Evolutionary conservation across 2,329 filamentous ascomycete species (phyloP), one percentile per base, ranked within the genome.

Genomic region (Xylogone sp.): DNA sequence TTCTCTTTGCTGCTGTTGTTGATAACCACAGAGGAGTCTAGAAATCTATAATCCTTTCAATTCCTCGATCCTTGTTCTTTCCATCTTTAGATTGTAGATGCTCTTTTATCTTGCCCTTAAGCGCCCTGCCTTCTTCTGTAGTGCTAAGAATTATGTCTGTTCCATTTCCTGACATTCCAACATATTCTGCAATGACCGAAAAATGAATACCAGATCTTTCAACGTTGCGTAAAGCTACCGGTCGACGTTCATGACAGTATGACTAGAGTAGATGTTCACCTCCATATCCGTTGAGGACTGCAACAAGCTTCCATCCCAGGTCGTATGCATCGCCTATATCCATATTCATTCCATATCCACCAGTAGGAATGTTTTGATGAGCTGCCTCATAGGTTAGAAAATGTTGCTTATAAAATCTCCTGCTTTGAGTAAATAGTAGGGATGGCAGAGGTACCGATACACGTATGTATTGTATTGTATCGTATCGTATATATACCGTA

Each of bases 321-420:
- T 62, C 61, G 21, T 66, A 53, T 10, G 62, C 61, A 43, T 69
- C 67, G 1, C 60, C 61, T 8, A 68, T 56, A 2, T 62, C 67
- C 2, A 58, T 65, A 53, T 69, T 69, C 62, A 69, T 63, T 4
- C 67, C 65, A 47, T 68, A 65, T 0, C 65, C 65, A 10, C 67
- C 66, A 10, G 59, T 59, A 0, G 67, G 65, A 2, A 62, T 62
- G 44, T 64, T 64, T 2, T 62, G 59, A 29, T 69, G 67, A 9
- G 64, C 66, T 39, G 19, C 21, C 16, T 27, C 24, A 6, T 10
- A n/a, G n/a, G n/a, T n/a, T n/a, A n/a, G n/a, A n/a, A n/a, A n/a
- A n/a, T n/a, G n/a, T n/a, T n/a, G n/a, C n/a, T n/a, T n/a, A n/a
- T n/a, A n/a, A n/a, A n/a, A n/a, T n/a, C n/a, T n/a, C n/a, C n/a